Evolutionary conservation across 208 protist species (phyloP), one percentile per base, ranked within the genome.

Genomic region (Phytomonas francai): DNA sequence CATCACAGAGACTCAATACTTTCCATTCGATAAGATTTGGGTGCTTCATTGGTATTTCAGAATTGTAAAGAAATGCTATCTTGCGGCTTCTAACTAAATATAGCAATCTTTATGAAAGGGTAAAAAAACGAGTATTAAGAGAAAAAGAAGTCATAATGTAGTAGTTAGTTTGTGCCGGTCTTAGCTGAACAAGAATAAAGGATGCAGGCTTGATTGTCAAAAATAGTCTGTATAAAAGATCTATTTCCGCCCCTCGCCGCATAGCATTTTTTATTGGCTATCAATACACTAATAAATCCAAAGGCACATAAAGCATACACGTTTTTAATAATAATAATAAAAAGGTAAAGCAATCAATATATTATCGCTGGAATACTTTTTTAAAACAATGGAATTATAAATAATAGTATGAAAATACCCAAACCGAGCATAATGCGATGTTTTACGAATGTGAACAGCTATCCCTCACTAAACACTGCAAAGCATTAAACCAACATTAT

Each of bases 41-140:
- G n/a, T n/a, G n/a, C n/a, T n/a, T n/a, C n/a, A n/a, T n/a, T n/a
- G n/a, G n/a, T n/a, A n/a, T n/a, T n/a, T n/a, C n/a, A n/a, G n/a
- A n/a, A n/a, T n/a, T 34, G 62, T 66, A 66, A 45, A 66, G 34
- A 32, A 58, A 34, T 27, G 36, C 42, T 66, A 66, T 34, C 42
- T 34, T 66, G 33, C 42, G 34, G 51, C 27, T n/a, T n/a, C 14
- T n/a, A 56, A n/a, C 45, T 19, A 56, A 19, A 19, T 56, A 56
- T 56, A 56, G 45, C 16, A 19, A 19, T 56, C 19, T 45, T n/a
- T n/a, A n/a, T n/a, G 8, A 65, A 7, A 34, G 57, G 51, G 30
- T 54, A 49, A 36, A 45, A 45, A 6, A 19, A 19, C 19, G 19
- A 16, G 4, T 8, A 65, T 65, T 9, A 65, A 45, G 51, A 65